phyloP scores from a whole-genome alignment of 305 asterid genomes.

The Andrographis paniculata region DNA sequence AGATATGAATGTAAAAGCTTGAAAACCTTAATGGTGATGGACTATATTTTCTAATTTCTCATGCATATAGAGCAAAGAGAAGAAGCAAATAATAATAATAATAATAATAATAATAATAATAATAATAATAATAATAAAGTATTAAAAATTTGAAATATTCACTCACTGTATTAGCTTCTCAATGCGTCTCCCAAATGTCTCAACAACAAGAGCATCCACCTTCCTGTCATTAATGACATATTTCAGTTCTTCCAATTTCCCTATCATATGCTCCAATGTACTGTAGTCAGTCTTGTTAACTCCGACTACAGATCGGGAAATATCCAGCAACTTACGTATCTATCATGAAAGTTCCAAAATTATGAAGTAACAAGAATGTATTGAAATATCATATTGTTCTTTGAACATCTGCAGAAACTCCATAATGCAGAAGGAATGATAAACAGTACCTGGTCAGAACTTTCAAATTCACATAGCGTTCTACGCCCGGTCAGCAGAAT shows the following conservation, averaged over 20 bases:
- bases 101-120: not conserved
- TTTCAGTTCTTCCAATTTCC: slow-evolving; percentile 77
- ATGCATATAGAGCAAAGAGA: too few species aligned
- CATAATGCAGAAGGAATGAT: slow-evolving; percentile 4
- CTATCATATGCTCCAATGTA: slow-evolving; percentile 79
- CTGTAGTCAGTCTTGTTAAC: slow-evolving; percentile 63
- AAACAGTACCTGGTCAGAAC: slow-evolving; percentile 70
- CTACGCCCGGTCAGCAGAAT: slow-evolving; percentile 60
- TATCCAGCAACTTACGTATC: slow-evolving; percentile 76
- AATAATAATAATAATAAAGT: not conserved
- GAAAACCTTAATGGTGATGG: too few species aligned
- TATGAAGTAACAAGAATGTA: not conserved
- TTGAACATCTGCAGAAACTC: not conserved
- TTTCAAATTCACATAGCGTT: slow-evolving; percentile 73
- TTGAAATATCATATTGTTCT: not conserved
- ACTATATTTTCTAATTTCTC: too few species aligned
- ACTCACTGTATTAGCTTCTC: slow-evolving; percentile 97
- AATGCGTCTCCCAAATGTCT: slow-evolving; percentile 96
- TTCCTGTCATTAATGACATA: slow-evolving; percentile 89
- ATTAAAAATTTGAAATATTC: not conserved
- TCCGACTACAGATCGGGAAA: slow-evolving; percentile 68
- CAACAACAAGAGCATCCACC: slow-evolving; percentile 98
- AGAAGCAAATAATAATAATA: not conserved
- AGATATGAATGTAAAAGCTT: too few species aligned
- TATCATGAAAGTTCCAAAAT: slow-evolving; percentile 35